Conservation (phyloP, 139 green algal species). For the Zygnema circumcarinatum region DNA sequence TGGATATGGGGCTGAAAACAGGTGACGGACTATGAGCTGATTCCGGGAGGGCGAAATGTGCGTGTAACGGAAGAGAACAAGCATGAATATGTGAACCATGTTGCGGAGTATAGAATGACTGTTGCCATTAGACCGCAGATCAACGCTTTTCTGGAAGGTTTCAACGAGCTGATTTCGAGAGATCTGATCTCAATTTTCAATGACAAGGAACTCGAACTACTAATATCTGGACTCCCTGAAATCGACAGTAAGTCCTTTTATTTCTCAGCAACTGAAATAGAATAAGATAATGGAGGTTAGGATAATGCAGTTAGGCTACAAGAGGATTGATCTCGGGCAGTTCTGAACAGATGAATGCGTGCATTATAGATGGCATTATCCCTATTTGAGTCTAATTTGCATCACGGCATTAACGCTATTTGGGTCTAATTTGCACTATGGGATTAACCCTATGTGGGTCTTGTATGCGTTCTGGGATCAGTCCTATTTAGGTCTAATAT, state of each 20-base stretch:
- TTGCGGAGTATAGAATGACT: slow-evolving; percentile 94
- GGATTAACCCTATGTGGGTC: too few species aligned
- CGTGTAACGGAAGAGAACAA: slow-evolving; percentile 96
- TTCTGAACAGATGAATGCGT: background rate
- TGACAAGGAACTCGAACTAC: slow-evolving; percentile 96
- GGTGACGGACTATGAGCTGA: slow-evolving; percentile 76
- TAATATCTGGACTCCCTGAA: slow-evolving; percentile 94
- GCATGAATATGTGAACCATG: slow-evolving; percentile 92
- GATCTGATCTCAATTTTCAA: slow-evolving; percentile 89
- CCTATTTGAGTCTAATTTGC: too few species aligned
- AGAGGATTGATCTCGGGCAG: background rate
- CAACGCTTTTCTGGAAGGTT: slow-evolving; percentile 81
- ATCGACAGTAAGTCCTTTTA: slow-evolving; percentile 74
- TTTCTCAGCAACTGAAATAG: background rate
- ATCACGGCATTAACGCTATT: too few species aligned
- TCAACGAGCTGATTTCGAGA: slow-evolving; percentile 90
- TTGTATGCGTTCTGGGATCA: too few species aligned
- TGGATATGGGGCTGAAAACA: background rate
- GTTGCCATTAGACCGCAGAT: slow-evolving; percentile 89
- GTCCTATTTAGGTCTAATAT: too few species aligned
- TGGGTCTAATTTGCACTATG: too few species aligned
- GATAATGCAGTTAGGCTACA: background rate
- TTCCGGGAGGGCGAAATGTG: slow-evolving; percentile 75
- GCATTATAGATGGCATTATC: background rate
- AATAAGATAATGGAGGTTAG: background rate